Base-by-base conservation (phyloP, 2,329 filamentous ascomycete genomes). In the Sordariomycetes sp. region DNA sequence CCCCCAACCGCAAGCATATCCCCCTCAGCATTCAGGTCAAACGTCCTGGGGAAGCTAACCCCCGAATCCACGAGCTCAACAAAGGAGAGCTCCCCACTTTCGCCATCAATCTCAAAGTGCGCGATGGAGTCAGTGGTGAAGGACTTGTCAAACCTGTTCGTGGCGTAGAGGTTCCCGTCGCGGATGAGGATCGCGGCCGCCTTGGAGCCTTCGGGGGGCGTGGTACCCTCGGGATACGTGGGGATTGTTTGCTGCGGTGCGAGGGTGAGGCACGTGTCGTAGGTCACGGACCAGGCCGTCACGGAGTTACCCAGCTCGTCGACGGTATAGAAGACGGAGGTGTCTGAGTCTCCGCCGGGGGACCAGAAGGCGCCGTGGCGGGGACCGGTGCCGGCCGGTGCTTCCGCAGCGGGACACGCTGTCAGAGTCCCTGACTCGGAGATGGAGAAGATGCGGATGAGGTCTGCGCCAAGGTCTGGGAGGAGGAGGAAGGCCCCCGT, bases 1-100 rank as follows among this genome's bases (percentile, higher is more conserved):
- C 85, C 76, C 0, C 78, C 85, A 45, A 88, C 76, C 0, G 84
- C 84, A 1, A 87, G 74, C 59, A 84, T 62, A 52, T 76, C 72
- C 0, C 84, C 84, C 0, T 75, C 75, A 45, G 73, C 73, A 64
- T 85, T 86, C 57, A 86, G 70, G 24, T 74, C 73, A 64, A 87
- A 84, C 1, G 83, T 84, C 1, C 85, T 73, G 0, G 85, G 85
- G 62, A 78, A 82, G 58, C 70, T 75, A 0, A 84, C 79, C 60
- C 80, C 78, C 1, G 81, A 76, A 25, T 80, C 79, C 1, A 75
- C 77, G 1, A 81, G 69, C 59, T 82, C 76, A 1, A 77, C 64
- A 62, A 81, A 81, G 0, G 62, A 65, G 15, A 86, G 66, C 0
- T 67, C 72, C 13, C 81, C 82, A 20, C 77, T 69, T 1, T 65